Conservation (phyloP, 2,329 filamentous ascomycete species). For the Polytolypa hystricis region DNA sequence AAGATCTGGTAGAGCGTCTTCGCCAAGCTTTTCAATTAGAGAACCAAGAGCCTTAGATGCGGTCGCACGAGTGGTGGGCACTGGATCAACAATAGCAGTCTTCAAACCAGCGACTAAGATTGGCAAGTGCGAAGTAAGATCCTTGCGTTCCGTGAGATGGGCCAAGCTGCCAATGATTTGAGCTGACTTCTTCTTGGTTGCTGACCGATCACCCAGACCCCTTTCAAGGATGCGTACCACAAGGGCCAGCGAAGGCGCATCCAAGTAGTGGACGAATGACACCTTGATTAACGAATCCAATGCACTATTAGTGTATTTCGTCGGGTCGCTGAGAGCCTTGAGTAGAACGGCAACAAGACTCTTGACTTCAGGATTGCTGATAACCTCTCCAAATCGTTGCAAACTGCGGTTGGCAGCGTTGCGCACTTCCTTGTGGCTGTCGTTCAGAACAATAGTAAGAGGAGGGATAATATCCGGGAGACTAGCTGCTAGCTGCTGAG, state of each 20-base stretch:
- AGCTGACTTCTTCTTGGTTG: conserved; percentile 89
- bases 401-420: conserved; percentile 86
- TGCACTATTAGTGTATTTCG: conserved; percentile 91
- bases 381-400: conserved; percentile 96
- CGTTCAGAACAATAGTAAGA: conserved; percentile 83
- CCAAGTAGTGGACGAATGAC: conserved; percentile 97
- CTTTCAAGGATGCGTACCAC: conserved; percentile 93
- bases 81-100: conserved; percentile 81
- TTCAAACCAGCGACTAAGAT: conserved; percentile 86
- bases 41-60: conserved; percentile 93
- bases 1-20: conserved; percentile 90
- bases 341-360: conserved; percentile 79
- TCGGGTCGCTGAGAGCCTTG: conserved; percentile 93
- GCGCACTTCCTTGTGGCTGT: conserved; percentile 96
- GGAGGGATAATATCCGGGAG: conserved; percentile 95
- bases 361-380: conserved; percentile 96
- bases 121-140: conserved; percentile 80
- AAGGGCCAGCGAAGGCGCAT: conserved; percentile 86
- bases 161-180: conserved; percentile 97
- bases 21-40: conserved; percentile 93
- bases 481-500: conserved; percentile 83
- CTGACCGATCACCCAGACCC: conserved; percentile 79
- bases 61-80: conserved; percentile 90
- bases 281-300: conserved; percentile 92
- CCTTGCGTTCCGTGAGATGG: conserved; percentile 91